phyloP scores from a whole-genome alignment of 306 rosid genomes.

The Begonia fuchsioides region DNA sequence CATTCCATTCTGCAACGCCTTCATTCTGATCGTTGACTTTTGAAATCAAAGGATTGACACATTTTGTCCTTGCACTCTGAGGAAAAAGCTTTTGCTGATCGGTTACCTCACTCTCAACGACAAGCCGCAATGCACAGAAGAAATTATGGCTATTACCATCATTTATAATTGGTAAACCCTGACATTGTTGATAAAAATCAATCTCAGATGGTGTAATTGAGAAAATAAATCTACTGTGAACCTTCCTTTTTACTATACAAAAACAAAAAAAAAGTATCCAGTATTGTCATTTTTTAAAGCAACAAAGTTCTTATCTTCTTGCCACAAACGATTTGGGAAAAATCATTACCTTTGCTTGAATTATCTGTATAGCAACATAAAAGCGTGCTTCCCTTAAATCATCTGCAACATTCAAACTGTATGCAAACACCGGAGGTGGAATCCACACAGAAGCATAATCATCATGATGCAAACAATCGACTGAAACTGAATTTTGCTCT shows the following conservation, averaged over 20 bases:
- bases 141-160: slow-evolving; percentile 88
- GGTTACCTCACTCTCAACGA: slow-evolving; percentile 61
- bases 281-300: background rate
- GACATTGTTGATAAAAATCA: slow-evolving; percentile 12
- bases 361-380: slow-evolving; percentile 72
- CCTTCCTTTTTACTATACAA: slow-evolving; percentile 1
- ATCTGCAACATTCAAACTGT: slow-evolving; percentile 71
- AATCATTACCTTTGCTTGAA: slow-evolving; percentile 73
- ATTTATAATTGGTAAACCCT: slow-evolving; percentile 72
- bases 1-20: slow-evolving; percentile 88
- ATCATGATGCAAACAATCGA: slow-evolving; percentile 45
- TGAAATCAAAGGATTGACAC: slow-evolving; percentile 63
- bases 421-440: slow-evolving; percentile 89
- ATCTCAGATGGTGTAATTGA: slow-evolving; percentile 4
- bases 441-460: slow-evolving; percentile 64
- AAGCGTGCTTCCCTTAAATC: slow-evolving; percentile 71
- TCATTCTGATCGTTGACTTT: slow-evolving; percentile 22
- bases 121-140: slow-evolving; percentile 96
- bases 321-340: slow-evolving; percentile 3
- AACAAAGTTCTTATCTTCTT: background rate
- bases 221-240: background rate
- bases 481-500: slow-evolving; percentile 41
- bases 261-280: too few relatives aligned
- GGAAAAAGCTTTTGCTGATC: slow-evolving; percentile 96
- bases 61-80: slow-evolving; percentile 95